A percentile compares a stretch with the other conserved stretches of the same genome.
Evolutionary conservation across 2,329 filamentous ascomycete species (phyloP).

Genomic region (Sporothrix brasiliensis): DNA sequence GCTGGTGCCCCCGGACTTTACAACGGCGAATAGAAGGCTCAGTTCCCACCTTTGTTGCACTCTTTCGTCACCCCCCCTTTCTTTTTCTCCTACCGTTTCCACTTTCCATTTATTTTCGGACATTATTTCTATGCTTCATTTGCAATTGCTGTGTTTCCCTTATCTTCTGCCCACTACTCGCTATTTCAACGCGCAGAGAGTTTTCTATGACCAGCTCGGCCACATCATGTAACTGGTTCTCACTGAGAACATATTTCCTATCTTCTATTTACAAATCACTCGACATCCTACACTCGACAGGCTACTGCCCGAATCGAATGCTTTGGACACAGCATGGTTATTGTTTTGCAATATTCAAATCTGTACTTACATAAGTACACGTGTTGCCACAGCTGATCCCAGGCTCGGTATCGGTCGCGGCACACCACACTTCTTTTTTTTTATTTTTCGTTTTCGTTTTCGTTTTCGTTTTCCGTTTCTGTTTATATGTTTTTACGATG

Average conservation of each 20-base stretch:
- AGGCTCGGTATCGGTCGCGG: neutral
- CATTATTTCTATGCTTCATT: constrained; percentile 9
- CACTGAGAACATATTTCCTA: constrained; percentile 45
- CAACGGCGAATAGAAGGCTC: constrained; percentile 21
- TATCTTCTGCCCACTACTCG: constrained; percentile 18
- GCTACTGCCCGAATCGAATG: constrained; percentile 45
- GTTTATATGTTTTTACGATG: neutral
- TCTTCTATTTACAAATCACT: constrained; percentile 45
- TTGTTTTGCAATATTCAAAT: constrained; percentile 43
- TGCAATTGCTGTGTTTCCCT: constrained; percentile 8
- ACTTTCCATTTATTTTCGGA: constrained; percentile 10
- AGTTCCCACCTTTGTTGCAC: neutral
- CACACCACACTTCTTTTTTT: neutral
- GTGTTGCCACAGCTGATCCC: neutral
- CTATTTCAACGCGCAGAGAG: constrained; percentile 32
- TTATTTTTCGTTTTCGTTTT: neutral
- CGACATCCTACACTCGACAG: constrained; percentile 47
- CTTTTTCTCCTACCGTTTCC: neutral
- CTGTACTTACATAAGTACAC: constrained; percentile 31
- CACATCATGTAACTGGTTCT: constrained; percentile 43
- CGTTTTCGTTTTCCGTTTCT: neutral
- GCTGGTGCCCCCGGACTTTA: constrained; percentile 22
- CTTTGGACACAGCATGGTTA: constrained; percentile 48
- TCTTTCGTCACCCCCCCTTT: neutral
- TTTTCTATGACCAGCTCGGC: constrained; percentile 40